Evolutionary conservation across 164 flowering plant genomes (phyloP).

Genomic region (Liquidambar formosana): DNA sequence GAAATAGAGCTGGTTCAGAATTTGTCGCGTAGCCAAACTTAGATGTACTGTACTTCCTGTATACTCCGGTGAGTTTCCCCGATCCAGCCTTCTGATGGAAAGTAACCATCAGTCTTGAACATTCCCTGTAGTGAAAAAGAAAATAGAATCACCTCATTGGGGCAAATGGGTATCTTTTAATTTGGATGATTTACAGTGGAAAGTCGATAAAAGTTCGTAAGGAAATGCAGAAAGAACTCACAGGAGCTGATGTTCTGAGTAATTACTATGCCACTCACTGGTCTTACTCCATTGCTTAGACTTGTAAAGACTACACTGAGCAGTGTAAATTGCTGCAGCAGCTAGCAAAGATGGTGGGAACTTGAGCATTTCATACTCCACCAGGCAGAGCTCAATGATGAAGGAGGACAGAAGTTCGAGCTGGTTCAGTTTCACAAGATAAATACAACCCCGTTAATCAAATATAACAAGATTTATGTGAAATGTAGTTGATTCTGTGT

Average conservation of each 20-base stretch:
- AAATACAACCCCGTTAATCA: not conserved
- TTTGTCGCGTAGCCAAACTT: constrained; percentile 34
- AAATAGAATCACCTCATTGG: not conserved
- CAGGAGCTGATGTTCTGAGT: constrained; percentile 43
- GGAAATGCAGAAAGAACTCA: constrained; percentile 6
- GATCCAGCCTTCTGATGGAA: constrained; percentile 44
- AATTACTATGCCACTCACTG: constrained; percentile 32
- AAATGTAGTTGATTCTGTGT: not conserved
- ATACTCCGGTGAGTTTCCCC: constrained; percentile 47
- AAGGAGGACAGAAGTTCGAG: constrained; percentile 45
- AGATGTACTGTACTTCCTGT: constrained; percentile 42
- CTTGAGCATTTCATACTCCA: constrained; percentile 51
- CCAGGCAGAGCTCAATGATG: constrained; percentile 45
- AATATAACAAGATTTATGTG: not conserved
- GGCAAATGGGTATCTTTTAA: not conserved
- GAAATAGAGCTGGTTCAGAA: constrained; percentile 34
- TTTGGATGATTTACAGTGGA: not conserved
- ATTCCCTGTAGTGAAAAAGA: constrained; percentile 33
- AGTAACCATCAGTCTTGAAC: constrained; percentile 43
- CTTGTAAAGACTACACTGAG: constrained; percentile 32
- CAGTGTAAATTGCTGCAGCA: constrained; percentile 51
- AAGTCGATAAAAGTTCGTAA: not conserved
- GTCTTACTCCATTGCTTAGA: constrained; percentile 44
- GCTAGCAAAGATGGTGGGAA: constrained; percentile 48
- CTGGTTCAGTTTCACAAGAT: constrained; percentile 14